Evolutionary conservation across 129 eudicot genomes (phyloP).

Genomic region (Calendula officinalis): DNA sequence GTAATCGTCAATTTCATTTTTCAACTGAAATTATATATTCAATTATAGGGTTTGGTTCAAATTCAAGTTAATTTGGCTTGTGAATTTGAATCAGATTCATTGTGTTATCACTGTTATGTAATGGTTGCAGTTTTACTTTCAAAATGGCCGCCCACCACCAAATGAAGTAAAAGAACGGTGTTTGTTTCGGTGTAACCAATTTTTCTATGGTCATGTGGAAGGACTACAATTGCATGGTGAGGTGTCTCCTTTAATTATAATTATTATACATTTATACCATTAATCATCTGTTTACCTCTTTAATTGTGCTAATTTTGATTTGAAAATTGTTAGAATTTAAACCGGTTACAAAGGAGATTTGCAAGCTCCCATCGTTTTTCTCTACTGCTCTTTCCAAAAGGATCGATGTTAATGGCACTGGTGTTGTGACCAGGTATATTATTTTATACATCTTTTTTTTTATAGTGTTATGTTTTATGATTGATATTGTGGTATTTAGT

Average conservation of each 20-base stretch:
- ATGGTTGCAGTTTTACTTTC: no score
- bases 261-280: conserved; percentile 9
- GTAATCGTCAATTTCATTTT: no score
- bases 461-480: conserved; percentile 6
- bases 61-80: no score
- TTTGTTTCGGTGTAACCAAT: no score
- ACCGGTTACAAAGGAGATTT: conserved; percentile 72
- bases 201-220: no score
- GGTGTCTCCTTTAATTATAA: conserved; percentile 5
- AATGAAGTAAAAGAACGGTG: no score
- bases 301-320: conserved; percentile 2
- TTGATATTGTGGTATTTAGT: background rate
- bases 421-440: conserved; percentile 71
- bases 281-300: conserved; percentile 16
- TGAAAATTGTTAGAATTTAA: conserved; percentile 63
- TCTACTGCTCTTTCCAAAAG: conserved; percentile 65
- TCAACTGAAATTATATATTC: no score
- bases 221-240: no score
- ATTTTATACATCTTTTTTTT: background rate
- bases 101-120: no score
- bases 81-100: no score
- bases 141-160: no score
- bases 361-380: conserved; percentile 86
- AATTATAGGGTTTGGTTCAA: no score
- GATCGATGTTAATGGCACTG: conserved; percentile 56